Evolutionary conservation across 2,329 filamentous ascomycete species (phyloP).

Genomic region (Ophiostoma montium): DNA sequence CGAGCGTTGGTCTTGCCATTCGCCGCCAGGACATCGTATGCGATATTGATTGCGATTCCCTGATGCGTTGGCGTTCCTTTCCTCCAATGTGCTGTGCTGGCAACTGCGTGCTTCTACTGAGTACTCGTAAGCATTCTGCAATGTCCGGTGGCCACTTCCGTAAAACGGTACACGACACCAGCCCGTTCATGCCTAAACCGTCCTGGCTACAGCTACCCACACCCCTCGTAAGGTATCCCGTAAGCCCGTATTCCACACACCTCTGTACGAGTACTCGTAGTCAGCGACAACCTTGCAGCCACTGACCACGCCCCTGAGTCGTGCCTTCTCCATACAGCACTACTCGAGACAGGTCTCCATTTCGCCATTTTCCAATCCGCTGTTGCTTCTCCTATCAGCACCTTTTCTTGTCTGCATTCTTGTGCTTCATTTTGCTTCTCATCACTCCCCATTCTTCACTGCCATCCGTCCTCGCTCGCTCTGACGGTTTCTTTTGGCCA

Average conservation of each 20-base stretch:
- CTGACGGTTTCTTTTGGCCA: constrained; percentile 28
- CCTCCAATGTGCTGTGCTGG: background rate
- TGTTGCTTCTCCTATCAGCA: background rate
- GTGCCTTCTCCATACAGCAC: constrained; percentile 5
- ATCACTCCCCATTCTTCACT: constrained; percentile 6
- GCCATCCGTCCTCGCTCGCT: constrained; percentile 39
- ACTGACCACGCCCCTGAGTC: constrained; percentile 6
- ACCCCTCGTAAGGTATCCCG: background rate
- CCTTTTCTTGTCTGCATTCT: constrained; percentile 4
- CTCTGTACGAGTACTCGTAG: too few species aligned
- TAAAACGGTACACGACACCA: background rate
- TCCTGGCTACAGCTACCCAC: background rate
- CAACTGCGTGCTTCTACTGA: background rate
- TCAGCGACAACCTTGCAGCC: background rate
- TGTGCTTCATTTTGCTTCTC: constrained; percentile 14
- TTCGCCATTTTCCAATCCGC: background rate
- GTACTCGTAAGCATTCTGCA: too few species aligned
- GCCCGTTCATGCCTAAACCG: background rate
- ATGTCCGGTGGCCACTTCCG: background rate
- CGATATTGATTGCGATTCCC: too few species aligned
- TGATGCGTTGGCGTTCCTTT: background rate
- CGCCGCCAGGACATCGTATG: too few species aligned
- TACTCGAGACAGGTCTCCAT: background rate
- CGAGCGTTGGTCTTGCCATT: too few species aligned
- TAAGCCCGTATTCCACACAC: background rate